Evolutionary conservation across 2,329 filamentous ascomycete species (phyloP).

Genomic region (Daldinia sp.): DNA sequence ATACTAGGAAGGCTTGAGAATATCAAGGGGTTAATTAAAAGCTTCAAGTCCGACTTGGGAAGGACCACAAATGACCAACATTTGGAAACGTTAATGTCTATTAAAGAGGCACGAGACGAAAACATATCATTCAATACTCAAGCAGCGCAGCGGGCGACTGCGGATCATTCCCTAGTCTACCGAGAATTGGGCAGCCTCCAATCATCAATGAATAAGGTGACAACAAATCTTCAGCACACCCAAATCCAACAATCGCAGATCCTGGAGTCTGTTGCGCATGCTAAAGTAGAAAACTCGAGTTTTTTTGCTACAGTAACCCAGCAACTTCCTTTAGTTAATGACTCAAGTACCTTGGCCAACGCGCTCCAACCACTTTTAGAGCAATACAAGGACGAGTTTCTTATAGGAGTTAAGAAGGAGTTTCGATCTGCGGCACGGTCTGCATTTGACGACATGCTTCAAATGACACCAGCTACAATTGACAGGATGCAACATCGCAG

Average conservation of each 20-base stretch:
- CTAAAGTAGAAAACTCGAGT: conserved; percentile 20
- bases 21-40: conserved; percentile 14
- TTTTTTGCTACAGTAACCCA: conserved; percentile 21
- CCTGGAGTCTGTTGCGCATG: conserved; percentile 21
- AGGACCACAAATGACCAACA: not conserved
- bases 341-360: conserved; percentile 10
- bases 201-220: conserved; percentile 9
- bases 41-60: conserved; percentile 4
- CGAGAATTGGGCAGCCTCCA: conserved; percentile 5
- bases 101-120: conserved; percentile 21
- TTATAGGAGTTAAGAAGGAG: conserved; percentile 28
- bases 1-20: conserved; percentile 18
- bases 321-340: conserved; percentile 12
- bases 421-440: conserved; percentile 25
- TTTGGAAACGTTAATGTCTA: conserved; percentile 18
- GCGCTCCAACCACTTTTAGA: conserved; percentile 31
- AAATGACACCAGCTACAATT: not conserved
- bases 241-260: conserved; percentile 17
- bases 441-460: conserved; percentile 16
- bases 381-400: conserved; percentile 31
- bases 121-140: conserved; percentile 26
- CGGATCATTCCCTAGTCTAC: not conserved
- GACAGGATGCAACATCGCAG: conserved; percentile 18
- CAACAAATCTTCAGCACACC: conserved; percentile 6
- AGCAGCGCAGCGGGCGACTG: conserved; percentile 5